Base-by-base conservation (phyloP, 2,329 filamentous ascomycete species). In the Aureobasidium pullulans region DNA sequence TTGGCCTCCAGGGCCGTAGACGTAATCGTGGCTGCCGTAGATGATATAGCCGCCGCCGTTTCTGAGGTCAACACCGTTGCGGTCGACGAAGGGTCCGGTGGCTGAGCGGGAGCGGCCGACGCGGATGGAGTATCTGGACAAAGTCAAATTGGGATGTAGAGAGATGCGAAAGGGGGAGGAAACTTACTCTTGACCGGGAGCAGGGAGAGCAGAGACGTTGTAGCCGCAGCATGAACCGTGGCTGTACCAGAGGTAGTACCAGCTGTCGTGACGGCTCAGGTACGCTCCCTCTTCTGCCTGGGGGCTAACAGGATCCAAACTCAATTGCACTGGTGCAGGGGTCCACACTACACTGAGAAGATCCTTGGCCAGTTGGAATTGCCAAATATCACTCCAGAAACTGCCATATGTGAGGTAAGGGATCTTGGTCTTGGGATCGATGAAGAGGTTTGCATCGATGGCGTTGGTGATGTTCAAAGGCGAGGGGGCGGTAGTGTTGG, bases 1-100 rank as follows among this genome's bases (percentile, higher is more conserved):
- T 70, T 88, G 84, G 39, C 84, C 84, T 62, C 85, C 85, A 15
- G 85, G 85, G 32, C 81, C 85, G 64, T 87, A 88, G 0, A 86
- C 77, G 28, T 72, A 79, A 6, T 72, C 81, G 64, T 88, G 84
- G 11, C 77, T 81, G 62, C 79, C 77, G 0, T 88, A 75, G 0
- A 89, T 79, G 2, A 81, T 73, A 0, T 81, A 84, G 1, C 86
- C 85, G 8, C 85, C 85, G 43, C 80, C 79, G 8, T 73, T 66
- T 0, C 73, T 78, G 67, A 84, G 87, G 34, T 75, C 72, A 10
- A 67, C 72, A 1, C 84, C 84, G 50, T 68, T 68, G 57, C 77
- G 72, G 65, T 88, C 85, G 32, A 79, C 81, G 65, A 84, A 88
- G 1, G 73, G 74, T 0, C 82, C 76, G 0, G 74, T 81, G 4